Evolutionary conservation across 2,329 filamentous ascomycete species (phyloP), one percentile per base, ranked within the genome.

Genomic region (Ceratocystis eucalypticola): DNA sequence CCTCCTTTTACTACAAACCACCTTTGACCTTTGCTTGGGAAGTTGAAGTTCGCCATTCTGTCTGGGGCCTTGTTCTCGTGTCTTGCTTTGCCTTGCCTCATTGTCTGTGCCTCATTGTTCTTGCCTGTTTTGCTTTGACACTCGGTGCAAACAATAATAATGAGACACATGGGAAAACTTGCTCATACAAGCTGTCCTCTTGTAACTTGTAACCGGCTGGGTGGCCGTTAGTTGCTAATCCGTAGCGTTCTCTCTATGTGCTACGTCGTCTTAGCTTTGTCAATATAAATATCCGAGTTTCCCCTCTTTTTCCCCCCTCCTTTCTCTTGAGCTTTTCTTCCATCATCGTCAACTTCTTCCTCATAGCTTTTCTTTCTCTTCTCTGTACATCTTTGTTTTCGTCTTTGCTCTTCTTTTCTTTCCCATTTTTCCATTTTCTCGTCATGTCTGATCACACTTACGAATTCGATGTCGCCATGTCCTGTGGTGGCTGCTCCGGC

Each of bases 381-480:
- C 67, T 41, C 25, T 44, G 41, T 41, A 62, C 30, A 53, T 68
- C 28, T 53, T 37, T 57, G 44, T 66, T 48, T 62, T 61, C 62
- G 66, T 62, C 57, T 20, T 62, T 37, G n/a, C 33, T 5, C 22
- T 44, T 20, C 61, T 62, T 62, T 44, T 25, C 5, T 62, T 62
- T 65, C 70, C 64, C 6, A 12, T 44, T 41, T 20, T 44, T 45
- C 5, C 25, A 59, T 66, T 70, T 63, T 10, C 3, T 7, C 53
- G 48, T 50, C 30, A 91, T 92, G 88, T 79, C 86, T 68, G 85
- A 88, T 71, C 91, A 96, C 81, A 89, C 85, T 71, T 97, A 97
- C 88, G 90, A 94, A 77, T 97, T 97, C 82, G 87, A 92, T 77
- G 85, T 97, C 76, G 82, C 80, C 77, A 99, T 99, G 94, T 88